A percentile compares a stretch with the other conserved stretches of the same genome.
Conservation (phyloP, 805 yeast genomes). For the Priceomyces castillae region DNA sequence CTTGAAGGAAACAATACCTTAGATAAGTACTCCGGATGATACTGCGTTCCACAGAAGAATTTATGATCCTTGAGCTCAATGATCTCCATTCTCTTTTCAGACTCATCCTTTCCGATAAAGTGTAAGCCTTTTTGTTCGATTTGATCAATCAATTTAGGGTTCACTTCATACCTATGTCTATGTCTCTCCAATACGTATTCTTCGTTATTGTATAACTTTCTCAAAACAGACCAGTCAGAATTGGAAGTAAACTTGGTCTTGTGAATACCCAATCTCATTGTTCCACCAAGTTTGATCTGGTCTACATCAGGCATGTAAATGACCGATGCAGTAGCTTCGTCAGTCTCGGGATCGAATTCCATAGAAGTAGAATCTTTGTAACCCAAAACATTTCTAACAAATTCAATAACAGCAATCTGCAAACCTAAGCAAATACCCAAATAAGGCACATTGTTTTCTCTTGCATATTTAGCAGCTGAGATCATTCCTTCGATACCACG, state of each 20-base stretch:
- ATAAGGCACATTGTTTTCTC: slow-evolving; percentile 90
- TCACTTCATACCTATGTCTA: slow-evolving; percentile 97
- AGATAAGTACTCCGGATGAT: slow-evolving; percentile 96
- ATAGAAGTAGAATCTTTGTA: slow-evolving; percentile 67
- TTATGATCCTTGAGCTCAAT: slow-evolving; percentile 85
- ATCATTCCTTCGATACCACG: slow-evolving; percentile 99
- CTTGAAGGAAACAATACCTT: slow-evolving; percentile 95
- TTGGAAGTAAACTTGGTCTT: slow-evolving; percentile 75
- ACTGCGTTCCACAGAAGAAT: slow-evolving; percentile 92
- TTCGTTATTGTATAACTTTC: slow-evolving; percentile 73
- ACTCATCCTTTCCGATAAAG: slow-evolving; percentile 93
- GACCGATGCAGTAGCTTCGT: slow-evolving; percentile 68
- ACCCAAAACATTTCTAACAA: slow-evolving; percentile 76
- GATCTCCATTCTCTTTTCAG: slow-evolving; percentile 89
- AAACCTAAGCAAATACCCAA: slow-evolving; percentile 96
- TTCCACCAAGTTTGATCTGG: slow-evolving; percentile 94
- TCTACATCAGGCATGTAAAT: slow-evolving; percentile 99
- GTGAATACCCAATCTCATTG: slow-evolving; percentile 97
- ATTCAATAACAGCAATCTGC: slow-evolving; percentile 95
- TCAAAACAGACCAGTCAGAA: slow-evolving; percentile 66
- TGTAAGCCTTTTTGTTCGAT: slow-evolving; percentile 78
- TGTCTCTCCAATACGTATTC: slow-evolving; percentile 84
- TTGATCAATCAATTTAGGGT: slow-evolving; percentile 70
- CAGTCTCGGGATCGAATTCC: slow-evolving; percentile 69
- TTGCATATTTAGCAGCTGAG: slow-evolving; percentile 96